Evolutionary conservation across 352 stramenopile species (phyloP).

Genomic region (Thraustotheca clavata): DNA sequence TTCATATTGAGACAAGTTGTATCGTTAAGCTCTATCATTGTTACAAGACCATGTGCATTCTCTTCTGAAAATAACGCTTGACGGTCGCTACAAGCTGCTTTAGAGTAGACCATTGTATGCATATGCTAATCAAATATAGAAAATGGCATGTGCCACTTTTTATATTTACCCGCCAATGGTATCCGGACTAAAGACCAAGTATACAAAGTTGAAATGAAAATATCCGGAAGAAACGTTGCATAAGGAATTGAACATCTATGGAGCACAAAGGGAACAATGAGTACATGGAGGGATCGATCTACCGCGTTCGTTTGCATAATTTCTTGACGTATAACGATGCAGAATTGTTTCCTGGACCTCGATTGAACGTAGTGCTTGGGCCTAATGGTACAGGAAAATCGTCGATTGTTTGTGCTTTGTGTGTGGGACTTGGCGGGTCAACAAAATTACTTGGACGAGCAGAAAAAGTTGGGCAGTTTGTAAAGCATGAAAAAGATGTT

Average conservation of each 20-base stretch:
- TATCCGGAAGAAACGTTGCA: background rate
- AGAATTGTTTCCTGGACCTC: conserved; percentile 85
- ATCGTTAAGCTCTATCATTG: no score
- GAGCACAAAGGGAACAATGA: conserved; percentile 27
- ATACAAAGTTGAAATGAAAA: no score
- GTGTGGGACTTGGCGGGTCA: conserved; percentile 92
- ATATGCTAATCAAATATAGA: background rate
- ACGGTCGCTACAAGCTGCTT: no score
- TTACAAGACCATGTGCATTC: no score
- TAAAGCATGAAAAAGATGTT: conserved; percentile 77
- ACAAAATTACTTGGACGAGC: conserved; percentile 92
- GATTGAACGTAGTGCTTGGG: conserved; percentile 97
- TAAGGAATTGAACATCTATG: background rate
- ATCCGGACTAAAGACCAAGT: no score
- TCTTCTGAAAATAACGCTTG: no score
- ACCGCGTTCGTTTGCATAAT: conserved; percentile 88
- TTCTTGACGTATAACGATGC: conserved; percentile 91
- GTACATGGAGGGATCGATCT: conserved; percentile 83
- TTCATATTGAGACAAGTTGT: no score
- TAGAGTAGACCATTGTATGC: no score
- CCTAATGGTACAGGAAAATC: conserved; percentile 95
- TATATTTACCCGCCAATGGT: conserved; percentile 11
- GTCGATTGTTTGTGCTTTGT: conserved; percentile 96
- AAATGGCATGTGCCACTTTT: no score
- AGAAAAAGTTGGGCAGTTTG: conserved; percentile 88